Evolutionary conservation across 75 land plant genomes (phyloP), one percentile per base, ranked within the genome.

Genomic region (Gnetum montanum): DNA sequence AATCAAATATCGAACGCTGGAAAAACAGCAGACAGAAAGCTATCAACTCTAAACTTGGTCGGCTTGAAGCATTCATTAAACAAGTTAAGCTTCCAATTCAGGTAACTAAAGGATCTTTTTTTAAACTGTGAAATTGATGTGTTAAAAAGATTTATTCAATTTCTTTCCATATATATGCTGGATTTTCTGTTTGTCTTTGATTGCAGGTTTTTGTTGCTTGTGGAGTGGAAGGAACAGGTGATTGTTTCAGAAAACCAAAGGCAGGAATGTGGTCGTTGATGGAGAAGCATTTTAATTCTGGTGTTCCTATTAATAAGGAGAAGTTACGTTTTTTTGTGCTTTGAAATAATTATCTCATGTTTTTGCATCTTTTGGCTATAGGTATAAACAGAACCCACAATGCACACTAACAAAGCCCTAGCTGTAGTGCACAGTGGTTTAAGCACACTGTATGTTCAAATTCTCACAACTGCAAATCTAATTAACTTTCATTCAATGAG

Each of bases 1-100:
- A 94, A 71, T 72, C 98, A 24, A 94, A 85, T 64, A 94, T 94
- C 61, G 91, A 90, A 57, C 77, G 84, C 28, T 94, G 98, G 98
- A 94, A 74, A 51, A 85, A 94, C 18, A 82, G 79, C 54, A 69
- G 98, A 58, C 90, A 94, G 52, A 70, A 70, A 56, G 96, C 98
- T 47, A 68, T 94, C 19, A 91, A 94, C 62, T 85, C 96, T 22
- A 94, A 94, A 67, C 38, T 90, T 62, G 96, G 98, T 56, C 81
- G 91, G 18, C 71, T 94, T 41, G 70, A 77, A 48, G 80, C 72
- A 53, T 86, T 94, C 55, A 75, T 94, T 52, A 71, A 85, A 35
- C 54, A 25, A 48, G 91, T 83, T 29, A 73, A 94, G 46, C 85
- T 90, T 31, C 98, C 98, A 12, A 78, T 89, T 59, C 96, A 89